These are phyloP conservation scores for Drechslerella stenobrocha DNA, from an alignment of 2,329 filamentous ascomycete species.

Conservation along the genomic window DNA sequence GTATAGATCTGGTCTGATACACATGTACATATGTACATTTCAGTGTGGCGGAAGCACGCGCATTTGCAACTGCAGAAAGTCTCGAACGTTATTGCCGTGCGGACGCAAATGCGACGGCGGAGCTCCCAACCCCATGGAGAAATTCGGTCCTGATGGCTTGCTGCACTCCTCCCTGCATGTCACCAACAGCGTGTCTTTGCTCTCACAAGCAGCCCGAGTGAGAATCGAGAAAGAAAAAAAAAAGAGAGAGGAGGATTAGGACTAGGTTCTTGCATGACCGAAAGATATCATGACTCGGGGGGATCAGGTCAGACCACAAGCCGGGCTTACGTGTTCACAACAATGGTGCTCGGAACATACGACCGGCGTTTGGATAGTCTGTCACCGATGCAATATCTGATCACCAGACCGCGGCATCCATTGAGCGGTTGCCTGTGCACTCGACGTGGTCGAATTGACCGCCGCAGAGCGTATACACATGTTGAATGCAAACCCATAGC, in stretches of 20 bases:
- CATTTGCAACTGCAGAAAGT: constrained; percentile 38
- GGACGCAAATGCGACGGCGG: constrained; percentile 23
- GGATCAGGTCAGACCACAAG: no score
- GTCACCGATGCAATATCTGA: no score
- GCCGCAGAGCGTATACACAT: no score
- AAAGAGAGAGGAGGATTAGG: constrained; percentile 8
- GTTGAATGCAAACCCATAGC: no score
- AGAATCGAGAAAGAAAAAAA: constrained; percentile 16
- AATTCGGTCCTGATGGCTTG: constrained; percentile 5
- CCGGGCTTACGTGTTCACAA: no score
- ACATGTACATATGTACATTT: neutral
- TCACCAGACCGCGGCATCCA: no score
- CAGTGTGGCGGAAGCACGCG: constrained; percentile 1
- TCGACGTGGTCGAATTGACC: no score
- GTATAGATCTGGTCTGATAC: neutral
- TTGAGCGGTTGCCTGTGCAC: no score
- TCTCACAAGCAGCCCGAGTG: constrained; percentile 22
- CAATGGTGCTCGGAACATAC: no score
- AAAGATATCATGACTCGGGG: neutral
- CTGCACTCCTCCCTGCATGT: constrained; percentile 47
- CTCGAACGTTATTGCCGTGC: constrained; percentile 18
- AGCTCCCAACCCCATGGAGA: constrained; percentile 31
- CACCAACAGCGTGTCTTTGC: constrained; percentile 11
- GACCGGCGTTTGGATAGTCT: no score
- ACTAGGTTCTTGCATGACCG: constrained; percentile 23